Percentiles rank a stretch among this genome's conserved stretches.
Evolutionary conservation across 2,329 filamentous ascomycete genomes (phyloP).

Genomic region (Chaetomium globosum): DNA sequence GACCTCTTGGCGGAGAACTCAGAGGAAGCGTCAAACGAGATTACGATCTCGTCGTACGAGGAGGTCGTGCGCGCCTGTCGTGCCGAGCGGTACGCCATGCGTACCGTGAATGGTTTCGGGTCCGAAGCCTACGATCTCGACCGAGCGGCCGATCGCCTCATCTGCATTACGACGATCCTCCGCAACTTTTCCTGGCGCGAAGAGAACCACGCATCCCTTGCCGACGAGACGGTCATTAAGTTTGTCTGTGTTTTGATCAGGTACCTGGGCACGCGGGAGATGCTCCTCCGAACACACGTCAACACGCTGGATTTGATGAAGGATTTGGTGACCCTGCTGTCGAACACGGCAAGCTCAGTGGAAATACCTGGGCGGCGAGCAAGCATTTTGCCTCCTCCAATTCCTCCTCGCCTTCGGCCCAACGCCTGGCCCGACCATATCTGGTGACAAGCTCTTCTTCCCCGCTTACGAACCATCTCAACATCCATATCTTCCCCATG

Average conservation of each 20-base stretch:
- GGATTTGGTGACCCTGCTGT: conserved; percentile 84
- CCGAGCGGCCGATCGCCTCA: conserved; percentile 79
- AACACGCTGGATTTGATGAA: conserved; percentile 98
- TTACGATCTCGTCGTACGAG: conserved; percentile 82
- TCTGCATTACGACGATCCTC: conserved; percentile 89
- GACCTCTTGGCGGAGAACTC: conserved; percentile 83
- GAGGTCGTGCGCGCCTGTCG: conserved; percentile 80
- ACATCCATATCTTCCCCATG: conserved; percentile 86
- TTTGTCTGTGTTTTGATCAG: conserved; percentile 83
- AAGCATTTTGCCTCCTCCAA: conserved; percentile 81
- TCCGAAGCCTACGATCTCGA: conserved; percentile 79
- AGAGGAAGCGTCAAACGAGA: conserved; percentile 81
- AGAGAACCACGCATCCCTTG: conserved; percentile 72
- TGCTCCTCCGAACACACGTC: conserved; percentile 76
- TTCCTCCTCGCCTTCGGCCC: conserved; percentile 92
- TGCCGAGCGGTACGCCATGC: conserved; percentile 70
- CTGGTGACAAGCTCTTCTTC: conserved; percentile 69
- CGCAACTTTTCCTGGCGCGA: conserved; percentile 88
- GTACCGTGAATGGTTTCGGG: conserved; percentile 73
- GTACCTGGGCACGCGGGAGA: conserved; percentile 84
- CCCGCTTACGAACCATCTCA: conserved; percentile 75
- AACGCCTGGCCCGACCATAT: conserved; percentile 65
- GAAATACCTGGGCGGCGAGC: conserved; percentile 84
- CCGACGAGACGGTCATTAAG: conserved; percentile 75
- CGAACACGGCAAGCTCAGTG: conserved; percentile 80